phyloP scores from a whole-genome alignment of 768 basidiomycete genomes.

The Rhizopogon vinicolor region DNA sequence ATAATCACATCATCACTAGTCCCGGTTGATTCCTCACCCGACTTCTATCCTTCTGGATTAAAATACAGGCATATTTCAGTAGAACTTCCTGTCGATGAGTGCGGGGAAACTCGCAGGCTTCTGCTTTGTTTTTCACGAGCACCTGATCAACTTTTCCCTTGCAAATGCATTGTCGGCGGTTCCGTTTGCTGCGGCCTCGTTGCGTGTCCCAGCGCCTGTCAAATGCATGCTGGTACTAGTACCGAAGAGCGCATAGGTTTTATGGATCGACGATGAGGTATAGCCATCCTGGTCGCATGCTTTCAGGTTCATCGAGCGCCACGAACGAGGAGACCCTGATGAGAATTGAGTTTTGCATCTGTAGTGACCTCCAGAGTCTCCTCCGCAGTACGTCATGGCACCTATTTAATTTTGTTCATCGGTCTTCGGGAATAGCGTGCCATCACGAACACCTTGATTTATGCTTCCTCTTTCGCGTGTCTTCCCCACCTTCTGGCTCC shows the following conservation, averaged over 20 bases:
- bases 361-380: slow-evolving; percentile 6
- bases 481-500: slow-evolving; percentile 5
- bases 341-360: slow-evolving; percentile 15
- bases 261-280: neutral
- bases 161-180: no score
- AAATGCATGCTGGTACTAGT: neutral
- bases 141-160: no score
- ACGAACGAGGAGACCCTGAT: no score
- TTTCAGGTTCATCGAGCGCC: neutral
- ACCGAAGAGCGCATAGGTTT: neutral
- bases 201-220: neutral
- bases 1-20: neutral
- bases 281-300: slow-evolving; percentile 3
- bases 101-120: no score
- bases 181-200: neutral
- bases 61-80: no score
- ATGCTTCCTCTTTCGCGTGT: slow-evolving; percentile 13
- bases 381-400: slow-evolving; percentile 25
- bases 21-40: neutral
- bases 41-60: neutral
- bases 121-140: no score
- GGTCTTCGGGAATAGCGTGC: slow-evolving; percentile 3
- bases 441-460: slow-evolving; percentile 10
- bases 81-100: no score
- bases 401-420: slow-evolving; percentile 9